Percentiles rank a stretch among this genome's conserved stretches.
These are phyloP conservation scores for Phylloporus sp. DNA, from an alignment of 768 basidiomycete species.

Conservation along the genomic window DNA sequence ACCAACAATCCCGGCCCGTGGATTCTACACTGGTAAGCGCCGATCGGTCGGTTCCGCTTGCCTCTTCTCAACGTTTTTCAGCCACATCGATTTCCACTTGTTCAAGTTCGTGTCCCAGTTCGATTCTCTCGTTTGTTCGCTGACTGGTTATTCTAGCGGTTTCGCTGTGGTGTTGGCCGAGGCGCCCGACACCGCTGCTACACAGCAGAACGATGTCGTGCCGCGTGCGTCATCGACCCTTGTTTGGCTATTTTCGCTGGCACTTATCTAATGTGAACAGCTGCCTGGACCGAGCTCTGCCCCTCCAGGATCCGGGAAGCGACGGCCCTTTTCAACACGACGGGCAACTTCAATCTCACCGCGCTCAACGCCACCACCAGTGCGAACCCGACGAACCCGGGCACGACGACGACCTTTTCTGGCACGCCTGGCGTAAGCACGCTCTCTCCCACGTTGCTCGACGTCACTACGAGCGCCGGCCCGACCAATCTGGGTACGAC, in stretches of 20 bases:
- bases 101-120: slow-evolving; percentile 12
- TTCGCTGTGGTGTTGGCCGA: slow-evolving; percentile 31
- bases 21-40: slow-evolving; percentile 40
- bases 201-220: slow-evolving; percentile 14
- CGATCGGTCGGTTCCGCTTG: neutral
- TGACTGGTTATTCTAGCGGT: slow-evolving; percentile 18
- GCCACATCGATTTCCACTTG: slow-evolving; percentile 32
- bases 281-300: slow-evolving; percentile 19
- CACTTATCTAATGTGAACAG: slow-evolving; percentile 5
- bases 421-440: neutral
- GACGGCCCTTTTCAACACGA: slow-evolving; percentile 13
- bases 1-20: slow-evolving; percentile 67
- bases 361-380: slow-evolving; percentile 7
- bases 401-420: neutral
- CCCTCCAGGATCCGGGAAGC: slow-evolving; percentile 16
- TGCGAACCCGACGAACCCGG: neutral
- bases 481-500: no score
- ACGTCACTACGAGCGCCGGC: no score
- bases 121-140: neutral
- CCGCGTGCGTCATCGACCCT: slow-evolving; percentile 17
- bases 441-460: no score
- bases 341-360: slow-evolving; percentile 16
- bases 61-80: slow-evolving; percentile 6
- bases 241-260: neutral
- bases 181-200: slow-evolving; percentile 16